Base-by-base conservation (phyloP, 176 grass and related monocot species). In the Hsuehochloa calcarea region DNA sequence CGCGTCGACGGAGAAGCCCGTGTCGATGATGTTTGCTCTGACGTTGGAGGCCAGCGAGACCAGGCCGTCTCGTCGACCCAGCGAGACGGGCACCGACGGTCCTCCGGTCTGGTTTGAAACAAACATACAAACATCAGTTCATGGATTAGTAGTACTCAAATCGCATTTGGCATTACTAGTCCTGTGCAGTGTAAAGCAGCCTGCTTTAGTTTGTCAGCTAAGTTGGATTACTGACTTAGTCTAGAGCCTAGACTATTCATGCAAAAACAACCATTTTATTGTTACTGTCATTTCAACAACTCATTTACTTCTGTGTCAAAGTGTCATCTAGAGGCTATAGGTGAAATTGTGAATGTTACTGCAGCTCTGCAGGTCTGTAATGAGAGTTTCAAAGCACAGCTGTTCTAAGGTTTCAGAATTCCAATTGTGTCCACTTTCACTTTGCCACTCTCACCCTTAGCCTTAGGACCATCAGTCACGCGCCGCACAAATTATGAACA, bases 21-120 rank as follows among this genome's bases (percentile, higher is more conserved):
- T 98, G 87, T 98, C 93, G 22, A 98, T 85, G 84, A 98, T 98
- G 93, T 98, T 98, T 11, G 81, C 61, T 38, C 93, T 81, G 8
- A 98, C 96, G 56, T 94, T 92, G 72, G 96, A 92, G 10, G 93
- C 93, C 22, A 84, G 65, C 12, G 96, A 98, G 19, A 94, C 89
- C 19, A 85, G 82, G 69, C 96, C 78, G 15, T 98, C 96, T 6
- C 82, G 90, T 64, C 93, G 77, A 0, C 96, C 96, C 15, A 98
- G 46, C 3, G 70, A 27, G 14, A 98, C 93, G 9, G 80, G 62
- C 65, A 98, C 91, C 2, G 16, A 73, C 3, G 96, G 96, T n/a
- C 96, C 96, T 84, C 96, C 96, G 0, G 93, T 91, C 96, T 98
- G 86, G 25, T 54, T 87, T 44, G 26, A 17, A 49, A 70, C 47